Evolutionary conservation across 306 rosid genomes (phyloP).

Genomic region (Cotoneaster glaucophyllus): DNA sequence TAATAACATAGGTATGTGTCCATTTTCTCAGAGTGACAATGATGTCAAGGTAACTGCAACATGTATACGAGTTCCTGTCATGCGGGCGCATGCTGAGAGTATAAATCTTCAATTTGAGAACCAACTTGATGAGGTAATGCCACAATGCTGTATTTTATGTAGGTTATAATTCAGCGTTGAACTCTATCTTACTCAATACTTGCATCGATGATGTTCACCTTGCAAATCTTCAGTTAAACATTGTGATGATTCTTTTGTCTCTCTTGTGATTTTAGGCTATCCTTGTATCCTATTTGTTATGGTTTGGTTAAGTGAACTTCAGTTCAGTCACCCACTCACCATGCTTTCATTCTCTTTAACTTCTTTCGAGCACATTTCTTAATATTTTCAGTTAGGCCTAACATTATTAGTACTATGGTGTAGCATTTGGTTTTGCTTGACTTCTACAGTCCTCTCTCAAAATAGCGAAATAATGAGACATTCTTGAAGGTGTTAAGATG

Average conservation of each 20-base stretch:
- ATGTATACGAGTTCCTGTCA: constrained; percentile 90
- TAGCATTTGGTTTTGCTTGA: background rate
- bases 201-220: background rate
- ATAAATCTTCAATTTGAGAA: constrained; percentile 90
- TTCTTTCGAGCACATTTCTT: background rate
- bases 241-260: background rate
- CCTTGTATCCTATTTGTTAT: background rate
- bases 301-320: background rate
- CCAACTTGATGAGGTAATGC: constrained; percentile 81
- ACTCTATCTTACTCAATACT: background rate
- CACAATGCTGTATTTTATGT: background rate
- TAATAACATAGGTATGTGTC: background rate
- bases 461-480: background rate
- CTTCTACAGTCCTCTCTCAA: background rate
- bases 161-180: background rate
- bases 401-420: background rate
- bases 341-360: background rate
- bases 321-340: background rate
- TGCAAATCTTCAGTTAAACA: background rate
- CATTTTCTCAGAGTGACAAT: constrained; percentile 54
- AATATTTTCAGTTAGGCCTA: background rate
- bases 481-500: background rate
- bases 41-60: constrained; percentile 90
- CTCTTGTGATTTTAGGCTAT: background rate
- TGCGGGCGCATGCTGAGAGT: constrained; percentile 99